Evolutionary conservation across 116 monocot species (phyloP).

Genomic region (Papilionanthe hybrid): DNA sequence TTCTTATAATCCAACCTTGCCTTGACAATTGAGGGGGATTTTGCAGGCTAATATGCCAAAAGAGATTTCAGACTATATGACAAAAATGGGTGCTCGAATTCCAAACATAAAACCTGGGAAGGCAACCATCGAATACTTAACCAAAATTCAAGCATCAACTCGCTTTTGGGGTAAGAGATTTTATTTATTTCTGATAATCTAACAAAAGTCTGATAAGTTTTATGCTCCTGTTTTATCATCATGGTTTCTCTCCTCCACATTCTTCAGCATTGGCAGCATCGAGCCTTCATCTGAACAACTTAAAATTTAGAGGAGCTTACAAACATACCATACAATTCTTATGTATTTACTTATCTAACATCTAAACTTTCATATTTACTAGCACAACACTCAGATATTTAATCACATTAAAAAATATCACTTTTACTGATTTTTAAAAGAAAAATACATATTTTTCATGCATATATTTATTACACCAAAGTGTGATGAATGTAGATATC

Average conservation of each 20-base stretch:
- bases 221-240: background rate
- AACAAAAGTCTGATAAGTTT: background rate
- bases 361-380: no score
- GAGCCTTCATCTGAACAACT: no score
- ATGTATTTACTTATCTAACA: no score
- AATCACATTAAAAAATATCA: no score
- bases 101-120: constrained; percentile 91
- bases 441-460: no score
- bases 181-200: background rate
- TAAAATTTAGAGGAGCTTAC: background rate
- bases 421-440: no score
- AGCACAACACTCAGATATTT: no score
- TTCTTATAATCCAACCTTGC: background rate
- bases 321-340: no score
- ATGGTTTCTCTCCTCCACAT: background rate
- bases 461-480: no score
- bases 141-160: constrained; percentile 93
- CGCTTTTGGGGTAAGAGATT: constrained; percentile 89
- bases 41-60: constrained; percentile 91
- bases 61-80: constrained; percentile 97
- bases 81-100: constrained; percentile 94
- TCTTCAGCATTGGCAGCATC: no score
- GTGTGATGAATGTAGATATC: no score
- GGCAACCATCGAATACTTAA: constrained; percentile 84
- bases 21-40: background rate